phyloP scores from a whole-genome alignment of 2,329 filamentous ascomycete species.

The Grosmannia clavigera region DNA sequence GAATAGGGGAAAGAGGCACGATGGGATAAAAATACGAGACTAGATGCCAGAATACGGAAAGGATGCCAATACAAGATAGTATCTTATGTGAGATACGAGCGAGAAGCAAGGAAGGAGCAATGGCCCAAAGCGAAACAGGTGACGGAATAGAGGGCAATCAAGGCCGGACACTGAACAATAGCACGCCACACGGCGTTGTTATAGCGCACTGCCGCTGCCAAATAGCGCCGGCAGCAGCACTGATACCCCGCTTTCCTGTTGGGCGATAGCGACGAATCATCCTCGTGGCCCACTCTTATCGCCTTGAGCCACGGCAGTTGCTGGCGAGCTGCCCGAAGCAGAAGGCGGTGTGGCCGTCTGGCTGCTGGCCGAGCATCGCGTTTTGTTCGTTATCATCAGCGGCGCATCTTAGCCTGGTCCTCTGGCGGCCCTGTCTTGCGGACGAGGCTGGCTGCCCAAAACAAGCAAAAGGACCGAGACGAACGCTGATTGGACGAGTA shows the following conservation, averaged over 20 bases:
- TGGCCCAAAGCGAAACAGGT: neutral
- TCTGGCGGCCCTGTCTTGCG: no score
- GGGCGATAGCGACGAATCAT: neutral
- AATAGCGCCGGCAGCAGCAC: neutral
- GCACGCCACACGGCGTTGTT: neutral
- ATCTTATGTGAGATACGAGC: neutral
- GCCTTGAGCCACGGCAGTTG: neutral
- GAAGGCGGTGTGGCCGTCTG: neutral
- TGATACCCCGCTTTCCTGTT: neutral
- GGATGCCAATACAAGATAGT: neutral
- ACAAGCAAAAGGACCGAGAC: no score
- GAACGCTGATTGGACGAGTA: no score
- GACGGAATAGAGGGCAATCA: neutral
- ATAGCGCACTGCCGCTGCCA: neutral
- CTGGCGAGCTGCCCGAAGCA: neutral
- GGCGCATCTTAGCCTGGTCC: no score
- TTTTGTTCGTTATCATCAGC: no score
- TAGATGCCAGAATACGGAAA: neutral
- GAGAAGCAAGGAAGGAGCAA: neutral
- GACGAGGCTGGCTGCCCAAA: no score
- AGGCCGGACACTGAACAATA: neutral
- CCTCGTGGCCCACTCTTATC: neutral
- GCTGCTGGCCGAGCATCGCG: no score
- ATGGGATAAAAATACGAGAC: neutral
- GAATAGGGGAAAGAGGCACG: neutral